These are phyloP conservation scores for Strobilomyces confusus DNA, from an alignment of 768 basidiomycete species.

Conservation along the genomic window DNA sequence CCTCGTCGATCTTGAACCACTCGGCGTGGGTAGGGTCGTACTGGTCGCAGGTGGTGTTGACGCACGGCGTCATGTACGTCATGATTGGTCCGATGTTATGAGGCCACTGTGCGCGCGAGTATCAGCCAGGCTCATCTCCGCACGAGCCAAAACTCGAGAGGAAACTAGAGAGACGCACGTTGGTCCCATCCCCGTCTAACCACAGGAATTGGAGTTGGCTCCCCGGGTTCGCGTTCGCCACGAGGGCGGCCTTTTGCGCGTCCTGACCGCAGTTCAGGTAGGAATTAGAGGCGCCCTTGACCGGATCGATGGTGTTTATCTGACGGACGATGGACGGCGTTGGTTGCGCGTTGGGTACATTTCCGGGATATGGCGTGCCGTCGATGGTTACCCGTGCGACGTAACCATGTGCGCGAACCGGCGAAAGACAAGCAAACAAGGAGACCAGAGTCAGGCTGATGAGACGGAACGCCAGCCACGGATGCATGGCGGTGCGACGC, in stretches of 20 bases:
- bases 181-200: slow-evolving; percentile 41
- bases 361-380: slow-evolving; percentile 41
- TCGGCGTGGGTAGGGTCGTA: slow-evolving; percentile 55
- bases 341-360: slow-evolving; percentile 38
- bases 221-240: slow-evolving; percentile 57
- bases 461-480: too few relatives aligned
- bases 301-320: slow-evolving; percentile 40
- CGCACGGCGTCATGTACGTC: slow-evolving; percentile 71
- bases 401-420: slow-evolving; percentile 50
- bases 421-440: not conserved
- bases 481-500: not conserved
- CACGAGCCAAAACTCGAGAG: not conserved
- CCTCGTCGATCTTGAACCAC: slow-evolving; percentile 68
- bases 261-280: slow-evolving; percentile 58
- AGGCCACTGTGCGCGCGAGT: slow-evolving; percentile 38
- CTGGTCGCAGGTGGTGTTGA: slow-evolving; percentile 48
- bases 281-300: slow-evolving; percentile 55
- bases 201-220: slow-evolving; percentile 53
- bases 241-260: slow-evolving; percentile 47
- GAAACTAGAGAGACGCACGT: slow-evolving; percentile 22
- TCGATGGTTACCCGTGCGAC: slow-evolving; percentile 41
- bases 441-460: too few relatives aligned
- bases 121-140: not conserved
- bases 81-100: slow-evolving; percentile 67
- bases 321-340: slow-evolving; percentile 42